Base-by-base conservation (phyloP, 768 basidiomycete species). In the Boletus rubroflammeus region DNA sequence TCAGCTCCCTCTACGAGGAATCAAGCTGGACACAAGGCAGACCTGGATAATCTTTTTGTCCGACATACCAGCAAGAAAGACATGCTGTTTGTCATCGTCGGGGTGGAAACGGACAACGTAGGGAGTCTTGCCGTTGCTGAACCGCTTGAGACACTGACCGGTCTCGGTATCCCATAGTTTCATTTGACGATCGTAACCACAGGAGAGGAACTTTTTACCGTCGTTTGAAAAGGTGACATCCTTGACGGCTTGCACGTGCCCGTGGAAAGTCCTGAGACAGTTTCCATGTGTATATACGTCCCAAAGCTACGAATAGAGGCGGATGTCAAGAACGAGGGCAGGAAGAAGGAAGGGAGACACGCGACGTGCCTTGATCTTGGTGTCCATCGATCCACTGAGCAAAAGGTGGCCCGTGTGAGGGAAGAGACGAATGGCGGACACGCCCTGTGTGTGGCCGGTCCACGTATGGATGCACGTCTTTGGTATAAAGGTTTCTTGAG, bases 81-180 rank as follows among this genome's bases (percentile, higher is more conserved):
- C 87, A 67, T 97, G 76, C 67, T 98, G 94, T 70, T 98, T 98
- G 64, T 98, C 94, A 52, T 89, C 81, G 67, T 97, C 96, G 6
- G 97, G 97, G 69, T 98, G 90, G 78, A 98, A 99, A 51, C 86
- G 84, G 50, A 98, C 79, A 47, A 96, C 93, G 68, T 98, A 94
- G 11, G 97, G 94, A 19, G 94, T 94, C 77, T 98, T 98, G 58
- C 96, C 97, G 64, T 98, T 98, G 60, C 90, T 88, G 74, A 98
- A 99, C 7, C 95, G 88, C 70, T 98, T 90, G 56, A 97, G 73
- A 74, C 97, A 98, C 75, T 98, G 92, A 1, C 94, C 96, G 0
- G 97, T 98, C 74, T 99, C 97, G 19, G 97, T 98, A 65, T 99
- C 96, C 97, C 97, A 99, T 13, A 98, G 78, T 73, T 99, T 99